Percentiles rank a stretch among this genome's conserved stretches.
Conservation (phyloP, 768 basidiomycete genomes). For the Lactifluus piperatus region DNA sequence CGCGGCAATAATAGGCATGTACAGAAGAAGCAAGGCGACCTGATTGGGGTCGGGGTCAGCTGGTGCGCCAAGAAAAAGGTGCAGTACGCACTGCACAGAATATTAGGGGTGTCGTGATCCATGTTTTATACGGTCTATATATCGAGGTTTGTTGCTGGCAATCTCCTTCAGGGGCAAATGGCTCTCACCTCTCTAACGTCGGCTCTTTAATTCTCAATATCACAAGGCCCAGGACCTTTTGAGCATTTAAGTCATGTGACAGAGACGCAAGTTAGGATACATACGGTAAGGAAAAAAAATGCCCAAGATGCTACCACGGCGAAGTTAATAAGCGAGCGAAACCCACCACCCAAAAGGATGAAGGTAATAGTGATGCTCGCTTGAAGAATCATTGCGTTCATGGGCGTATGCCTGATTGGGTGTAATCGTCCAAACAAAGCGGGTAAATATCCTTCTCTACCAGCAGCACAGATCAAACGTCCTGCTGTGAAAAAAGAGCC, state of each 20-base stretch:
- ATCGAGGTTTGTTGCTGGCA: background rate
- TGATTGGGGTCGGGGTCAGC: constrained; percentile 23
- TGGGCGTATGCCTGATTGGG: constrained; percentile 66
- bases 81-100: constrained; percentile 69
- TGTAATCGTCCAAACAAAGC: constrained; percentile 74
- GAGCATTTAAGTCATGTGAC: background rate
- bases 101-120: constrained; percentile 80
- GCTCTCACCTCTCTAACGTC: constrained; percentile 59
- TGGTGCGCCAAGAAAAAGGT: background rate
- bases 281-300: constrained; percentile 78
- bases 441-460: constrained; percentile 82
- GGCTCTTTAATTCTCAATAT: constrained; percentile 89
- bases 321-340: constrained; percentile 82
- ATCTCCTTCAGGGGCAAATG: background rate
- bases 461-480: constrained; percentile 84
- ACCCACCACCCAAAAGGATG: constrained; percentile 82
- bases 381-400: constrained; percentile 83
- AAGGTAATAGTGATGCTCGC: constrained; percentile 65
- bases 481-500: constrained; percentile 68
- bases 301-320: constrained; percentile 82
- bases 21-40: constrained; percentile 85
- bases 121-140: constrained; percentile 84
- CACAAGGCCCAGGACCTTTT: constrained; percentile 80
- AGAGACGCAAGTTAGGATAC: constrained; percentile 20
- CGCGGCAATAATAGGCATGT: constrained; percentile 92